Conservation (phyloP, 1,139 yeast genomes). For the Lodderomyces parapsilosis region DNA sequence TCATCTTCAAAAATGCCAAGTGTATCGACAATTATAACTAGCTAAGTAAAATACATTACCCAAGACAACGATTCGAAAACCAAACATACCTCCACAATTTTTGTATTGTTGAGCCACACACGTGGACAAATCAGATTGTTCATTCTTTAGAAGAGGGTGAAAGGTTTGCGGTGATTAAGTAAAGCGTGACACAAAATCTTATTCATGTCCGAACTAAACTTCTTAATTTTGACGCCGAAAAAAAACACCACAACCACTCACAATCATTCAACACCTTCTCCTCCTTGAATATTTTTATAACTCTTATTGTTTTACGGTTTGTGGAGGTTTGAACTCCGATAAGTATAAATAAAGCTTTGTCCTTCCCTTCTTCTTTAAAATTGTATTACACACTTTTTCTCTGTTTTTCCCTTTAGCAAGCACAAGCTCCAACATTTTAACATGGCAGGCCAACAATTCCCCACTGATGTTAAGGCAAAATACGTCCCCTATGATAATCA, state of each 20-base stretch:
- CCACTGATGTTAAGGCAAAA: slow-evolving; percentile 51
- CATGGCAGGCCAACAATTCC: slow-evolving; percentile 28
- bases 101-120: no score
- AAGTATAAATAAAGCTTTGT: not conserved
- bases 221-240: no score
- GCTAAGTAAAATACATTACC: not conserved
- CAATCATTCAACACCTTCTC: not conserved
- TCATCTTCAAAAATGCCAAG: no score
- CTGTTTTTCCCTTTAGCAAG: no score
- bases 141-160: no score
- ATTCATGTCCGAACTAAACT: no score
- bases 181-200: no score
- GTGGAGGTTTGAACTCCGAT: not conserved
- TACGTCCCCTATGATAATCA: slow-evolving; percentile 57
- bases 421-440: not conserved
- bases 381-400: not conserved
- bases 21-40: no score
- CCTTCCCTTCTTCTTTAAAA: not conserved
- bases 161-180: no score
- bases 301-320: not conserved
- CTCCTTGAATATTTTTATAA: not conserved
- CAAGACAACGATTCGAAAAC: not conserved
- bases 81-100: no score
- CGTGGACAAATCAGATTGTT: not conserved
- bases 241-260: no score